phyloP scores from a whole-genome alignment of 2,329 filamentous ascomycete genomes.

The Exophiala sp. region DNA sequence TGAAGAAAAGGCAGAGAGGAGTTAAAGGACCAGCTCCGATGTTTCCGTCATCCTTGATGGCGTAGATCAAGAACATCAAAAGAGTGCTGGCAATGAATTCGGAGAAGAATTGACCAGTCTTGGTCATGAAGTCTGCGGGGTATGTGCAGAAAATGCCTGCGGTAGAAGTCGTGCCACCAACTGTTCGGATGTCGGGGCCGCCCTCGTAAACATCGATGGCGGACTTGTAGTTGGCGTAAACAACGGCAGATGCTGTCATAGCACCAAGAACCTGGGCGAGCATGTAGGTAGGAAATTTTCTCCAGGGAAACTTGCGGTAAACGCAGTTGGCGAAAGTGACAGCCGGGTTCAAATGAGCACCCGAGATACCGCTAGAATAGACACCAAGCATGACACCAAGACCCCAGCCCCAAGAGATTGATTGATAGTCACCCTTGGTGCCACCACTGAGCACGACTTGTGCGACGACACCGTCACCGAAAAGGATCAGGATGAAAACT shows the following conservation, averaged over 20 bases:
- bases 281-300: constrained; percentile 66
- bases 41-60: constrained; percentile 52
- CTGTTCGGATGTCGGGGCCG: constrained; percentile 56
- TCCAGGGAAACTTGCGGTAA: constrained; percentile 65
- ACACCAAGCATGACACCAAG: constrained; percentile 67
- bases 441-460: constrained; percentile 60
- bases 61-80: constrained; percentile 69
- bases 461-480: constrained; percentile 68
- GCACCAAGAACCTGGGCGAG: constrained; percentile 65
- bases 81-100: constrained; percentile 67
- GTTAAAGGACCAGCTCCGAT: constrained; percentile 55
- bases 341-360: constrained; percentile 68
- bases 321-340: constrained; percentile 68
- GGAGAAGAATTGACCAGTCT: constrained; percentile 65
- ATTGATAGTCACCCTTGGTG: constrained; percentile 49
- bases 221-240: constrained; percentile 62
- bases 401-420: constrained; percentile 53
- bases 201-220: constrained; percentile 65
- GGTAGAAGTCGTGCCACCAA: constrained; percentile 57
- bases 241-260: constrained; percentile 58
- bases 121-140: constrained; percentile 59
- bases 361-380: constrained; percentile 58
- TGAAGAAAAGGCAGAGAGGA: constrained; percentile 64
- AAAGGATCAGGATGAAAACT: constrained; percentile 65
- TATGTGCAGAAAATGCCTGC: constrained; percentile 73